Evolutionary conservation across 1,284 basidiomycete genomes (phyloP).

Genomic region (Tilletia setariae): DNA sequence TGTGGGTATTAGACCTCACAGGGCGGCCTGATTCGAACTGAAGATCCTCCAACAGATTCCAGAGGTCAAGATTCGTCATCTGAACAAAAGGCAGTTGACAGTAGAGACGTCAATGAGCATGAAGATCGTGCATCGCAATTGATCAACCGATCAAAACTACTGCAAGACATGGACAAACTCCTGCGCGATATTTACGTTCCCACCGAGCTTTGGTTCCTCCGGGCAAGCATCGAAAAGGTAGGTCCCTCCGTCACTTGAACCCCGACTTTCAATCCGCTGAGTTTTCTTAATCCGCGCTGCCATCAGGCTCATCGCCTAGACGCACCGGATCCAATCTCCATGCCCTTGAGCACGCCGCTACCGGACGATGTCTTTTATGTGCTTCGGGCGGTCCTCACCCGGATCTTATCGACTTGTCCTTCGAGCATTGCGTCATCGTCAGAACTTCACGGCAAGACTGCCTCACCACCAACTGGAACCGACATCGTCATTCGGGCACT

Average conservation of each 20-base stretch:
- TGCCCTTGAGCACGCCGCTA: slow-evolving; percentile 43
- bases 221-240: slow-evolving; percentile 83
- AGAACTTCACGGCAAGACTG: neutral
- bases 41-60: neutral
- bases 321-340: slow-evolving; percentile 33
- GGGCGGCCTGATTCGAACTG: no score
- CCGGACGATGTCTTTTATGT: slow-evolving; percentile 53
- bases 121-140: no score
- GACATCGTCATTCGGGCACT: slow-evolving; percentile 11
- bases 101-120: no score
- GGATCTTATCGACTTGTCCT: slow-evolving; percentile 37
- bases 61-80: no score
- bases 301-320: slow-evolving; percentile 25
- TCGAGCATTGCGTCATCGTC: neutral
- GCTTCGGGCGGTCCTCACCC: slow-evolving; percentile 41
- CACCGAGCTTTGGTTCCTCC: slow-evolving; percentile 85
- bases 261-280: slow-evolving; percentile 1
- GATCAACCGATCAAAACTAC: slow-evolving; percentile 62
- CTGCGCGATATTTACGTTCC: slow-evolving; percentile 76
- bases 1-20: no score
- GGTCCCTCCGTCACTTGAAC: slow-evolving; percentile 17
- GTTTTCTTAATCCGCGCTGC: slow-evolving; percentile 53
- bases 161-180: slow-evolving; percentile 59
- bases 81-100: no score
- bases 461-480: neutral